phyloP scores from a whole-genome alignment of 2,329 filamentous ascomycete genomes.

The Aspergillus awamori region DNA sequence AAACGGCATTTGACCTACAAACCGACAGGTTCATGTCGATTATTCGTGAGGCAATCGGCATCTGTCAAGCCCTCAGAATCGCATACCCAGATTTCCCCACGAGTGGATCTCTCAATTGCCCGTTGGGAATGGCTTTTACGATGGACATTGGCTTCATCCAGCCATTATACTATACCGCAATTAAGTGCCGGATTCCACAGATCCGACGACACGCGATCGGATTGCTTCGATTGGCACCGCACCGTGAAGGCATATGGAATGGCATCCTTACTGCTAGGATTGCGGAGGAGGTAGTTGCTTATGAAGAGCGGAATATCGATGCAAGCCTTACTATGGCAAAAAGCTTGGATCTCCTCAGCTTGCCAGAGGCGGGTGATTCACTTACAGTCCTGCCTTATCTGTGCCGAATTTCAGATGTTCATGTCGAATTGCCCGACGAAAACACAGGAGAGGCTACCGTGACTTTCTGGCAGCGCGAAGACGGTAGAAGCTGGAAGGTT shows the following conservation, averaged over 20 bases:
- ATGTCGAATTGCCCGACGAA: neutral
- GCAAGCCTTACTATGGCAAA: neutral
- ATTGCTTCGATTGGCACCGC: slow-evolving; percentile 1
- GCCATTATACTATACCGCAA: slow-evolving; percentile 36
- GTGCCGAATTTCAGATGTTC: neutral
- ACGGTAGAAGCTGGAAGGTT: neutral
- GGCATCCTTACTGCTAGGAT: slow-evolving; percentile 5
- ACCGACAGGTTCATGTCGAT: slow-evolving; percentile 25
- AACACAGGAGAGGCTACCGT: neutral
- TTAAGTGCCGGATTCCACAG: slow-evolving; percentile 38
- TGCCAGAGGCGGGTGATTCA: neutral
- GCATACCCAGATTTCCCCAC: neutral
- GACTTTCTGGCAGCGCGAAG: neutral
- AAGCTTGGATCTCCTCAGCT: neutral
- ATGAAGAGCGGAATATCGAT: slow-evolving; percentile 8
- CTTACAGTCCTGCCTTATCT: neutral
- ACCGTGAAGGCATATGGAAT: slow-evolving; percentile 15
- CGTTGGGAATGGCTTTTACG: slow-evolving; percentile 11
- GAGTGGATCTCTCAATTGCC: neutral
- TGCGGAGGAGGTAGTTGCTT: slow-evolving; percentile 3
- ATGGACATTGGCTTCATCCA: slow-evolving; percentile 38
- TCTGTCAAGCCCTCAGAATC: slow-evolving; percentile 15
- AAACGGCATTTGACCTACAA: slow-evolving; percentile 30
- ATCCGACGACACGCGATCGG: slow-evolving; percentile 31
- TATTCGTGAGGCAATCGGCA: slow-evolving; percentile 7